Conservation (phyloP, 768 basidiomycete genomes). For the Panaeolus papilionaceus region DNA sequence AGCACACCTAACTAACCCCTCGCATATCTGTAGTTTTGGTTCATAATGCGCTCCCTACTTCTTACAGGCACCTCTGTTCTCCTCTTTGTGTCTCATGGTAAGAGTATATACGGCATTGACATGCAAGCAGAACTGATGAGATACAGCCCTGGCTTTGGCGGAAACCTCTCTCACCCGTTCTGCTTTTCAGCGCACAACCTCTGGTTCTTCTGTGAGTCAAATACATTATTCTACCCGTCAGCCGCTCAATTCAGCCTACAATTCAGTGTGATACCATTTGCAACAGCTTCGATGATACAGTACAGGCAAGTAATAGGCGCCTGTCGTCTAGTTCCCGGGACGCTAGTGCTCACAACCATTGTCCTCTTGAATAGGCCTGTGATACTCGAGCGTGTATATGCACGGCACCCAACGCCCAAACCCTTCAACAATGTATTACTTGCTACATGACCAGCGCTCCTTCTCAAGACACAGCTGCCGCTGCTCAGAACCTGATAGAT, state of each 20-base stretch:
- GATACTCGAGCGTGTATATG: slow-evolving; percentile 33
- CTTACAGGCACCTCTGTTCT: background rate
- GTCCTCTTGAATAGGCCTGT: slow-evolving; percentile 29
- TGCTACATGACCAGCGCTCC: slow-evolving; percentile 32
- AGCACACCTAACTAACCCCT: background rate
- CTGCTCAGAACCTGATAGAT: slow-evolving; percentile 32
- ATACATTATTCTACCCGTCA: background rate
- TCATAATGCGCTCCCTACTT: background rate
- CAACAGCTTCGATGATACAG: background rate
- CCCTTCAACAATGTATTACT: slow-evolving; percentile 38
- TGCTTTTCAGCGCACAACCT: background rate
- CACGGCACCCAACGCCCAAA: slow-evolving; percentile 27
- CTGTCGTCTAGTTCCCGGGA: background rate
- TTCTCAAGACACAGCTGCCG: slow-evolving; percentile 15
- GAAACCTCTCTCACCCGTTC: background rate
- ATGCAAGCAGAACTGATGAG: background rate
- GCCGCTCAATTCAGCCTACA: background rate
- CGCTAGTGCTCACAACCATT: background rate
- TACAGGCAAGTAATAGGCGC: background rate
- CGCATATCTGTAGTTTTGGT: background rate
- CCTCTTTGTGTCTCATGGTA: background rate
- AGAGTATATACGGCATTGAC: background rate
- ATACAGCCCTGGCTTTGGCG: background rate
- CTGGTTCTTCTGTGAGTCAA: background rate
- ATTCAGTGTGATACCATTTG: background rate